Base-by-base conservation (phyloP, 2,329 filamentous ascomycete genomes). In the Thelonectria olida region DNA sequence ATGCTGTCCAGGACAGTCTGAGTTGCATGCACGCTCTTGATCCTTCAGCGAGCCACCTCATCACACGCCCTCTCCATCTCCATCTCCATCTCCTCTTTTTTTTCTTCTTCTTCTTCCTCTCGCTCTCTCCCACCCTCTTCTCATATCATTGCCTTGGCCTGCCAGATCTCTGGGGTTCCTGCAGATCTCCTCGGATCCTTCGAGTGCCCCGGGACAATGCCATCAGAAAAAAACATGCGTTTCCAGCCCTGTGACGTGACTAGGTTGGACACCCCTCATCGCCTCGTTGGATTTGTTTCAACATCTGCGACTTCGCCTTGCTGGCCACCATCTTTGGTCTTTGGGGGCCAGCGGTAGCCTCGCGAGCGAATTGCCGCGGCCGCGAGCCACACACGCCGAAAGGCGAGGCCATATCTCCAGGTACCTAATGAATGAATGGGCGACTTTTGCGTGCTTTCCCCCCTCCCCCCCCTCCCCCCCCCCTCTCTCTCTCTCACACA, bases 121-220 rank as follows among this genome's bases (percentile, higher is more conserved):
- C 41, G 7, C 41, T 45, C 15, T 45, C 41, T 20, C 41, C 6
- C 41, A 13, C 22, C 19, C 8, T 42, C 19, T 27, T 27, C 25
- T 27, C 25, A 27, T n/a, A n/a, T n/a, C n/a, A n/a, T n/a, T n/a
- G 25, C 45, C 31, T 49, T 44, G 34, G 58, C 42, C 50, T 51
- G 49, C 49, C 56, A 68, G 67, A 70, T 70, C 68, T 70, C 68
- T 70, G 64, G 65, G 64, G 68, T 70, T 70, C 68, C 67, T 70
- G 68, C 68, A 70, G 66, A 69, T 65, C 58, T 54, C 45, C 47
- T 66, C 61, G 61, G 66, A 63, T 68, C 64, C 59, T 68, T 60
- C 64, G 15, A 12, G 22, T 45, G 36, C 49, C 44, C 20, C n/a
- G 17, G 19, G 36, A 23, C 28, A 31, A 7, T 31, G 20, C 10